Evolutionary conservation across 2,329 filamentous ascomycete species (phyloP).

Genomic region (Zasmidium citrigriseum): DNA sequence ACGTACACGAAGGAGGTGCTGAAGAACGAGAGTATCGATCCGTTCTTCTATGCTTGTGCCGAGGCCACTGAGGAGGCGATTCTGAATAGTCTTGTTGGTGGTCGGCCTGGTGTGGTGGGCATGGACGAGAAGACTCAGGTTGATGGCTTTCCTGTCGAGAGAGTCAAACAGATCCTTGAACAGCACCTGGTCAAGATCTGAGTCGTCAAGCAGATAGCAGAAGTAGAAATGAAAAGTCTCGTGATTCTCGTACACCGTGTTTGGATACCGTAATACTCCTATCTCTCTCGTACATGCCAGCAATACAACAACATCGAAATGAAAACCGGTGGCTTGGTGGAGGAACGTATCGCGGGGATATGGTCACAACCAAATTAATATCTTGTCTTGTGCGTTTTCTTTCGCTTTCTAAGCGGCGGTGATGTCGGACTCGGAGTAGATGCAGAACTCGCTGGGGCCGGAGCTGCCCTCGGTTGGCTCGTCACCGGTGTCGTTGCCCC

Average conservation of each 20-base stretch:
- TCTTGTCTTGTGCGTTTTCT: no score
- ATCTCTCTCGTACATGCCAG: no score
- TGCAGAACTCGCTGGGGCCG: slow-evolving; percentile 36
- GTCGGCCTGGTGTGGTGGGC: slow-evolving; percentile 58
- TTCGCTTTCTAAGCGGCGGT: slow-evolving; percentile 11
- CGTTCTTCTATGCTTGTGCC: slow-evolving; percentile 61
- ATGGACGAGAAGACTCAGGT: slow-evolving; percentile 49
- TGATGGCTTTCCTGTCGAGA: slow-evolving; percentile 53
- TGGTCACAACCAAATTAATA: no score
- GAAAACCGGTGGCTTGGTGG: no score
- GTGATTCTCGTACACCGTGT: no score
- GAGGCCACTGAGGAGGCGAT: slow-evolving; percentile 68
- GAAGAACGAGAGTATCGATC: slow-evolving; percentile 62
- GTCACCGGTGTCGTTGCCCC: slow-evolving; percentile 36
- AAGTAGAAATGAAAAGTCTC: no score
- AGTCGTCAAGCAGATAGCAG: neutral
- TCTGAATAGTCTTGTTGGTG: slow-evolving; percentile 64
- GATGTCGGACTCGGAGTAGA: slow-evolving; percentile 33
- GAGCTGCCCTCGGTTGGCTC: slow-evolving; percentile 36
- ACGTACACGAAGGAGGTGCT: slow-evolving; percentile 52
- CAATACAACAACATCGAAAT: no score
- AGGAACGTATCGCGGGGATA: no score
- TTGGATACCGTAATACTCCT: no score
- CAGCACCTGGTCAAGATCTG: slow-evolving; percentile 35
- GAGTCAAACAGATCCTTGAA: slow-evolving; percentile 50